These are phyloP conservation scores for Funneliformis caledonium DNA, from an alignment of 371 early-diverging fungal species.

Conservation along the genomic window DNA sequence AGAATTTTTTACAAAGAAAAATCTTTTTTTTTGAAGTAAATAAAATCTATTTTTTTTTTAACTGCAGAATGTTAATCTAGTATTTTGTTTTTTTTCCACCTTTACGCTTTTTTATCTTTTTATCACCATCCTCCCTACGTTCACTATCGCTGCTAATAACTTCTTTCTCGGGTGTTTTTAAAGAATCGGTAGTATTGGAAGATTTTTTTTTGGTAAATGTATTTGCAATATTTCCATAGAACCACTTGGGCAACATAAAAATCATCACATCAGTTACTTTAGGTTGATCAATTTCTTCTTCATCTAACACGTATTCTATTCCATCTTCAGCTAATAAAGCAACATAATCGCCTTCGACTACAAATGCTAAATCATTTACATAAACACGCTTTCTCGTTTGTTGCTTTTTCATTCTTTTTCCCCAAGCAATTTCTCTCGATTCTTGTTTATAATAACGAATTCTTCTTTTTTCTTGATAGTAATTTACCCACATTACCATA, in stretches of 20 bases:
- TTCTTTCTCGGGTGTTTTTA: background rate
- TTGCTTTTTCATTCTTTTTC: constrained; percentile 40
- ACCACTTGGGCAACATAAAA: background rate
- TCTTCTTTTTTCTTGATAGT: constrained; percentile 62
- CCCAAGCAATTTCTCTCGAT: constrained; percentile 37
- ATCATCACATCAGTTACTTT: constrained; percentile 3
- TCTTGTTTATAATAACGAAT: constrained; percentile 55
- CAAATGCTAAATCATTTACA: constrained; percentile 31
- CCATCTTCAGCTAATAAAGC: constrained; percentile 19
- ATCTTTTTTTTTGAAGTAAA: background rate
- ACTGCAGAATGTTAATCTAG: background rate
- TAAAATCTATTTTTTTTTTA: background rate
- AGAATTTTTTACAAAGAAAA: too few species aligned
- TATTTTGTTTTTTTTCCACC: background rate
- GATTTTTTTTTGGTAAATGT: background rate
- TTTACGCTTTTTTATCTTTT: background rate
- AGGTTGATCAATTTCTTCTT: constrained; percentile 25
- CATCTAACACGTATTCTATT: background rate
- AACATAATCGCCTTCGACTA: constrained; percentile 28
- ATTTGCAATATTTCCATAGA: background rate
- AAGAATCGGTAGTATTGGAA: background rate
- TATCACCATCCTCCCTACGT: constrained; percentile 22
- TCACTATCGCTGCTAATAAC: constrained; percentile 33
- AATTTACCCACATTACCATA: constrained; percentile 65
- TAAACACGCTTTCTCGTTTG: constrained; percentile 12